phyloP scores from a whole-genome alignment of 768 basidiomycete species.

The Neoboletus brunneissimus region DNA sequence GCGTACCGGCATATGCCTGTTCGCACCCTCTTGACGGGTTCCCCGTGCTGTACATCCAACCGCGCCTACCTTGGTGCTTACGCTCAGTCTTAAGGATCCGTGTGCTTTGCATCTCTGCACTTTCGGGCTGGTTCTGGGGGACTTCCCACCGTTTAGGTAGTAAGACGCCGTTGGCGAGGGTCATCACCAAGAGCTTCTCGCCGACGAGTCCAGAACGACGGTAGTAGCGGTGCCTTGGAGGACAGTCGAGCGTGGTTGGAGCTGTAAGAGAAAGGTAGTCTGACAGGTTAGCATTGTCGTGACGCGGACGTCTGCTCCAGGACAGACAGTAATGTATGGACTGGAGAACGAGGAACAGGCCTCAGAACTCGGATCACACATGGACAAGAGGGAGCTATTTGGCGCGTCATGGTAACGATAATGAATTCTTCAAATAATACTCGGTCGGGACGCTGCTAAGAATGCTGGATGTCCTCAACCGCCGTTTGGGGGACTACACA shows the following conservation, averaged over 20 bases:
- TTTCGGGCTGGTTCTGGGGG: slow-evolving; percentile 19
- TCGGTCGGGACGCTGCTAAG: no score
- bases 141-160: slow-evolving; percentile 23
- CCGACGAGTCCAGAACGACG: slow-evolving; percentile 14
- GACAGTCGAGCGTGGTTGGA: slow-evolving; percentile 28
- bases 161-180: slow-evolving; percentile 22
- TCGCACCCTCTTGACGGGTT: slow-evolving; percentile 19
- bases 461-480: no score
- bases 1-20: slow-evolving; percentile 27
- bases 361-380: no score
- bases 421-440: no score
- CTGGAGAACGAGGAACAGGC: no score
- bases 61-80: slow-evolving; percentile 24
- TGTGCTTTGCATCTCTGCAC: slow-evolving; percentile 23
- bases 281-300: no score
- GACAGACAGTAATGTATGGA: no score
- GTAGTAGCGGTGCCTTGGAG: slow-evolving; percentile 19
- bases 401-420: no score
- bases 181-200: slow-evolving; percentile 27
- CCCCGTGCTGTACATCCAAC: slow-evolving; percentile 18
- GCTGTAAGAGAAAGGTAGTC: slow-evolving; percentile 27
- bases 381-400: no score
- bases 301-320: no score
- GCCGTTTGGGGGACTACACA: no score
- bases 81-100: slow-evolving; percentile 20